These are phyloP conservation scores for Euphorbia lathyris DNA, from an alignment of 345 rosid species.

Conservation along the genomic window DNA sequence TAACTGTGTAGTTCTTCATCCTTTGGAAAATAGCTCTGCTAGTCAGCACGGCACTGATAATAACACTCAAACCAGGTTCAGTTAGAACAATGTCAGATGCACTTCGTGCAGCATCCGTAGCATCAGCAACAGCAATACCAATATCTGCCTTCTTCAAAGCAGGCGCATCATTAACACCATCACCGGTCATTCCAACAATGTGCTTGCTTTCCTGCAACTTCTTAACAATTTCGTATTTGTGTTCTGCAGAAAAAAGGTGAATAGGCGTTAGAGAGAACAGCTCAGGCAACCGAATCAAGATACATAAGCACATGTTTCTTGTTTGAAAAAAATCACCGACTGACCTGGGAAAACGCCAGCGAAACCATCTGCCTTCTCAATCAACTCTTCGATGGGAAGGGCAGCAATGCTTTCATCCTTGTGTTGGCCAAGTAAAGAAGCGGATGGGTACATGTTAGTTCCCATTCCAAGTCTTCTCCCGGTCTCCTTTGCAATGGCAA, in stretches of 20 bases:
- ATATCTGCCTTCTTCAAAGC: conserved; percentile 37
- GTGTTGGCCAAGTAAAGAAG: conserved; percentile 25
- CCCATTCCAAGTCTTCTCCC: conserved; percentile 35
- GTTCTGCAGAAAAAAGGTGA: conserved; percentile 13
- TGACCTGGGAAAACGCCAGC: conserved; percentile 32
- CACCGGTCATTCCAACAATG: conserved; percentile 37
- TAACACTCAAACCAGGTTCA: conserved; percentile 35
- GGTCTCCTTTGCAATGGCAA: conserved; percentile 32
- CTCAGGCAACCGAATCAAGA: neutral
- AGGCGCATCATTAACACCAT: conserved; percentile 38
- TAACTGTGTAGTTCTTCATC: conserved; percentile 36
- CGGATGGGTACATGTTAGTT: conserved; percentile 32
- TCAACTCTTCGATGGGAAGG: conserved; percentile 31
- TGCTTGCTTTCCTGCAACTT: conserved; percentile 36
- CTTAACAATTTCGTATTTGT: conserved; percentile 38
- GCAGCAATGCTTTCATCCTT: conserved; percentile 25
- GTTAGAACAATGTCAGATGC: conserved; percentile 34
- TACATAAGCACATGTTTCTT: neutral
- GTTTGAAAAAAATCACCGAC: neutral
- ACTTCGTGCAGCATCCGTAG: conserved; percentile 35
- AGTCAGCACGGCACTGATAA: conserved; percentile 33
- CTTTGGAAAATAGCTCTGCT: conserved; percentile 36
- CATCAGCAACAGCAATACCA: conserved; percentile 34
- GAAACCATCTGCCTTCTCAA: conserved; percentile 34
- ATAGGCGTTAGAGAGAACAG: neutral